These are phyloP conservation scores for Ascochyta viciae-villosae DNA, from an alignment of 2,329 filamentous ascomycete genomes.

Conservation along the genomic window DNA sequence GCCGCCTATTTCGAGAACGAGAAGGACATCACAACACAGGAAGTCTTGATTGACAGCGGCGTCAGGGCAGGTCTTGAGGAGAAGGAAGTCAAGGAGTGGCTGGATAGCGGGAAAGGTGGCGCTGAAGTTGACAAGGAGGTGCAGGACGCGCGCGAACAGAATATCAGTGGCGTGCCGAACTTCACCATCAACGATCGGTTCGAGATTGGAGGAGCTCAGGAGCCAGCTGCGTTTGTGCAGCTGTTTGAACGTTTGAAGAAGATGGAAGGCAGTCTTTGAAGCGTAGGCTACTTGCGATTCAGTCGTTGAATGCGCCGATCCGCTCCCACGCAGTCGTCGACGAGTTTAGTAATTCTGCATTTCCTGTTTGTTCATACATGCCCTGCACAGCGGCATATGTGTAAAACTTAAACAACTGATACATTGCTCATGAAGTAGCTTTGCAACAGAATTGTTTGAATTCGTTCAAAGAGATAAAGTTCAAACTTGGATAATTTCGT, in stretches of 20 bases:
- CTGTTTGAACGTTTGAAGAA: slow-evolving; percentile 68
- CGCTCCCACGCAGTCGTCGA: too few species aligned
- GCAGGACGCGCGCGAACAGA: slow-evolving; percentile 53
- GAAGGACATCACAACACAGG: slow-evolving; percentile 54
- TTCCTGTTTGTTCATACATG: too few species aligned
- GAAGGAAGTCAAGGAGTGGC: slow-evolving; percentile 53
- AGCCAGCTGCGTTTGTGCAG: slow-evolving; percentile 70
- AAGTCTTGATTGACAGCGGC: slow-evolving; percentile 51
- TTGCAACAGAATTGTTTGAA: too few species aligned
- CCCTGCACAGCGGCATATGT: too few species aligned
- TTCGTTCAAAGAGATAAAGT: too few species aligned
- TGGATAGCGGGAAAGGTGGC: slow-evolving; percentile 54
- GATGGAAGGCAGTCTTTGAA: slow-evolving; percentile 38
- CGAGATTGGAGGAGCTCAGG: slow-evolving; percentile 75
- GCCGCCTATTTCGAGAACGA: slow-evolving; percentile 57
- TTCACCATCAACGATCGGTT: slow-evolving; percentile 75
- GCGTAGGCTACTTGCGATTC: not conserved
- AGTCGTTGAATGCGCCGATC: not conserved
- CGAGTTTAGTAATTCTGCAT: too few species aligned
- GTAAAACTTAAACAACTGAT: too few species aligned
- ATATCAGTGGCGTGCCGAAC: slow-evolving; percentile 74
- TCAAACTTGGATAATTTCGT: too few species aligned
- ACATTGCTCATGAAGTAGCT: too few species aligned
- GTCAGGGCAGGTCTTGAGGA: slow-evolving; percentile 54
- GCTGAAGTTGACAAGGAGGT: slow-evolving; percentile 57